Base-by-base conservation (phyloP, 495 filamentous ascomycete species). In the Aspergillus sclerotioniger region DNA sequence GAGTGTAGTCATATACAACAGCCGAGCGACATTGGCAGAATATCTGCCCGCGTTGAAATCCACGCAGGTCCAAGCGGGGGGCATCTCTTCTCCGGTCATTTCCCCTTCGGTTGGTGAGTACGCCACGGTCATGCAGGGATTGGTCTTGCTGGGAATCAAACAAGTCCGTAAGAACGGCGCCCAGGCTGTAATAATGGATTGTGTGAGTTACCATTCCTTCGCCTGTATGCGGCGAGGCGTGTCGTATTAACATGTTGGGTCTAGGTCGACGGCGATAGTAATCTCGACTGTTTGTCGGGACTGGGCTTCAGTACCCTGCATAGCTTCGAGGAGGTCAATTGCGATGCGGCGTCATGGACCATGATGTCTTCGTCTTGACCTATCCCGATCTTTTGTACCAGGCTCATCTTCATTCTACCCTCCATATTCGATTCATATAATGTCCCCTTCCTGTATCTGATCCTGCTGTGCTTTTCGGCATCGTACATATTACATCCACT, bases 1-100 rank as follows among this genome's bases (percentile, higher is more conserved):
- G 6, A 91, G 88, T n/a, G 84, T 96, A 15, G 87, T 96, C 51
- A 81, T 95, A 17, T 92, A 90, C 68, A 88, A 86, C 62, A 80
- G 80, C 25, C 82, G 83, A 45, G 88, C 89, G 9, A 71, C 67
- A 12, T 72, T 95, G 39, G 84, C 88, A 3, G 83, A 83, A 19
- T 87, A 84, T 66, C 82, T 95, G 56, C 90, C 91, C 2, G 76
- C 82, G 0, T 74, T 95, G 61, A 73, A 72, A 45, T 54, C 65
- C n/a, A 69, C 71, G 2, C 78, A 77, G 47, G 68, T 81, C 13
- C 67, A 74, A 6, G 71, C 73, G 5, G 90, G 89, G 16, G 92
- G 90, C 20, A 90, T 96, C 51, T 86, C 92, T 7, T 90, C 88
- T 8, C 90, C 90, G 0, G 82, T 94, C 5, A 88, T 93, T 39